A percentile compares a stretch with the other conserved stretches of the same genome.
Evolutionary conservation across 345 rosid species (phyloP).

Genomic region (Eucalyptus paniculata): DNA sequence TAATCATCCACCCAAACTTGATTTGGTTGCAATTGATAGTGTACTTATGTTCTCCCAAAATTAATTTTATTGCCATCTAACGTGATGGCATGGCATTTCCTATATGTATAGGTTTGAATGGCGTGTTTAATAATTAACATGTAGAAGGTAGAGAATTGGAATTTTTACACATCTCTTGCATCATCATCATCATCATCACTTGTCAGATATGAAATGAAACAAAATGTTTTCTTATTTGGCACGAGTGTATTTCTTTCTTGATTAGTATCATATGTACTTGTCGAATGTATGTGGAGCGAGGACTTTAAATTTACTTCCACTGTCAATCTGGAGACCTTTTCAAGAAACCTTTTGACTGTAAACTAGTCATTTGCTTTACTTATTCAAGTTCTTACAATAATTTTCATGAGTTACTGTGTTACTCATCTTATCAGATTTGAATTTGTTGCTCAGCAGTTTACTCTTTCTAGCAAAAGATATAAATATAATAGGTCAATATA

Average conservation of each 20-base stretch:
- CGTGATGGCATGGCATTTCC: background rate
- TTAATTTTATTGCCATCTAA: background rate
- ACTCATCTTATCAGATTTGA: background rate
- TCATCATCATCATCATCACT: background rate
- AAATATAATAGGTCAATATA: background rate
- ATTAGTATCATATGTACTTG: background rate
- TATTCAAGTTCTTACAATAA: background rate
- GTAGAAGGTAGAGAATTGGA: background rate
- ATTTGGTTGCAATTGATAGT: background rate
- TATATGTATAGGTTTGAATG: background rate
- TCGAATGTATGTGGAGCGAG: background rate
- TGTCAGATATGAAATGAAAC: background rate
- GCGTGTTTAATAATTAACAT: background rate
- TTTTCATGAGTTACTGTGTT: background rate
- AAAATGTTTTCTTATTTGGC: background rate
- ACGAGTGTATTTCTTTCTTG: background rate
- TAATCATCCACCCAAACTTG: background rate
- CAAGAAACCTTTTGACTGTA: background rate
- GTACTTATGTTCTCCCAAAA: background rate
- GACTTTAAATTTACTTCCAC: background rate
- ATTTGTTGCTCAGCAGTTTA: background rate
- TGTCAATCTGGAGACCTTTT: background rate
- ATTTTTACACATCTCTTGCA: background rate
- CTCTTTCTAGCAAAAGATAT: background rate
- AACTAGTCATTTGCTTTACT: background rate